phyloP scores from a whole-genome alignment of 148 eudicot genomes.

The Nepenthes mirabilis region DNA sequence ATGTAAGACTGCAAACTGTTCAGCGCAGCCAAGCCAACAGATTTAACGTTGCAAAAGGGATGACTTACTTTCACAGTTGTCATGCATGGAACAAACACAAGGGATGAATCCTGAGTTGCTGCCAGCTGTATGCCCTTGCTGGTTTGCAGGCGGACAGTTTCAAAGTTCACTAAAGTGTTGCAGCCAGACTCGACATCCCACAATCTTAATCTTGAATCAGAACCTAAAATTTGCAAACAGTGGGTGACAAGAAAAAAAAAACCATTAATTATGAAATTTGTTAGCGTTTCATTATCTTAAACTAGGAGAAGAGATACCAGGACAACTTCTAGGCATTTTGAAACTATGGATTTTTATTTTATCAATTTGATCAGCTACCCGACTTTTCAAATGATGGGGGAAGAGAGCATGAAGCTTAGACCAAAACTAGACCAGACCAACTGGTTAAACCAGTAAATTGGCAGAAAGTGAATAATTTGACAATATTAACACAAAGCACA shows the following conservation, averaged over 20 bases:
- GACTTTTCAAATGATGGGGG: too few relatives aligned
- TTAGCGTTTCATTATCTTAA: too few relatives aligned
- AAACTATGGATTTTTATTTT: too few relatives aligned
- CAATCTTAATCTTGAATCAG: slow-evolving; percentile 90
- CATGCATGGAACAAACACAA: slow-evolving; percentile 93
- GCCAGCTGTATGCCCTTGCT: slow-evolving; percentile 74
- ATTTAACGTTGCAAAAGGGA: background rate
- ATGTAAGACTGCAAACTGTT: background rate
- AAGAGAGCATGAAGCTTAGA: too few relatives aligned
- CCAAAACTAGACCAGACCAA: too few relatives aligned
- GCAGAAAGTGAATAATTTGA: too few relatives aligned
- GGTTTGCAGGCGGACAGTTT: slow-evolving; percentile 70
- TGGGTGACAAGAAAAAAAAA: background rate
- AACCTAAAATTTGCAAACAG: slow-evolving; percentile 39
- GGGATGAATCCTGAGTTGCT: slow-evolving; percentile 56
- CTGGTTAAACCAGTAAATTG: too few relatives aligned
- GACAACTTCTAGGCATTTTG: too few relatives aligned
- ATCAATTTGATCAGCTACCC: too few relatives aligned
- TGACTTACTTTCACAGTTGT: slow-evolving; percentile 51
- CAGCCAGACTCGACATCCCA: slow-evolving; percentile 93
- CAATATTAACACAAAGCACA: too few relatives aligned
- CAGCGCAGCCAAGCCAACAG: background rate
- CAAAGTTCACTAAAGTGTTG: slow-evolving; percentile 89
- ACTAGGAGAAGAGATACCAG: too few relatives aligned
- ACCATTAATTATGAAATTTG: background rate